A percentile compares a stretch with the other conserved stretches of the same genome.
These are phyloP conservation scores for Durio zibethinus DNA, from an alignment of 345 rosid species.

Conservation along the genomic window DNA sequence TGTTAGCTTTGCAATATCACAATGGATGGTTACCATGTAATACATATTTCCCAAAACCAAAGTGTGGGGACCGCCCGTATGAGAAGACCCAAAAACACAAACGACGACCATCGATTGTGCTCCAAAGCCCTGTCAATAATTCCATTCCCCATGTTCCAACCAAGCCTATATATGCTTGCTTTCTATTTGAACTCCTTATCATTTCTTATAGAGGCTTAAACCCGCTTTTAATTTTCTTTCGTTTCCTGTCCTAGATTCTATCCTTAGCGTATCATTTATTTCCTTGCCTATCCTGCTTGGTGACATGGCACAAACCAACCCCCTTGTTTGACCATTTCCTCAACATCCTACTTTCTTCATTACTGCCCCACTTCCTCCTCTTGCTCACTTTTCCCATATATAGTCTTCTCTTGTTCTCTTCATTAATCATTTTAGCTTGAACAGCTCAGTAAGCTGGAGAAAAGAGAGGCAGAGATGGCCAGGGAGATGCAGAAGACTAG, in stretches of 20 bases:
- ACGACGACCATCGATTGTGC: conserved; percentile 14
- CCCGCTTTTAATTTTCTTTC: neutral
- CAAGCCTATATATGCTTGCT: conserved; percentile 1
- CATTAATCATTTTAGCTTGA: neutral
- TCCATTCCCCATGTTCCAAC: neutral
- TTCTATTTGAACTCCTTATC: neutral
- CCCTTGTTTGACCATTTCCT: neutral
- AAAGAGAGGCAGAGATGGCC: conserved; percentile 25
- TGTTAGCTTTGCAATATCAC: neutral
- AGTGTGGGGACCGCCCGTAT: neutral
- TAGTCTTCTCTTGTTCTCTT: neutral
- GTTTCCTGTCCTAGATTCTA: neutral
- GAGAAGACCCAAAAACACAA: neutral
- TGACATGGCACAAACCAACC: neutral
- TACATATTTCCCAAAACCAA: neutral
- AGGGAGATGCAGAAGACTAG: conserved; percentile 30
- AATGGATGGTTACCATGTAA: conserved; percentile 5
- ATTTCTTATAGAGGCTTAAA: neutral
- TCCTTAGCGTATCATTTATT: no score
- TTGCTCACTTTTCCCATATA: neutral
- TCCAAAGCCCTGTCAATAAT: conserved; percentile 1
- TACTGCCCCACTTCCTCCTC: neutral
- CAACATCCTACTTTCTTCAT: neutral
- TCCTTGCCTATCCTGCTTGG: no score
- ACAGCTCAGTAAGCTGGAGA: neutral